Base-by-base conservation (phyloP, 2,329 filamentous ascomycete genomes). In the Exophiala spinifera region DNA sequence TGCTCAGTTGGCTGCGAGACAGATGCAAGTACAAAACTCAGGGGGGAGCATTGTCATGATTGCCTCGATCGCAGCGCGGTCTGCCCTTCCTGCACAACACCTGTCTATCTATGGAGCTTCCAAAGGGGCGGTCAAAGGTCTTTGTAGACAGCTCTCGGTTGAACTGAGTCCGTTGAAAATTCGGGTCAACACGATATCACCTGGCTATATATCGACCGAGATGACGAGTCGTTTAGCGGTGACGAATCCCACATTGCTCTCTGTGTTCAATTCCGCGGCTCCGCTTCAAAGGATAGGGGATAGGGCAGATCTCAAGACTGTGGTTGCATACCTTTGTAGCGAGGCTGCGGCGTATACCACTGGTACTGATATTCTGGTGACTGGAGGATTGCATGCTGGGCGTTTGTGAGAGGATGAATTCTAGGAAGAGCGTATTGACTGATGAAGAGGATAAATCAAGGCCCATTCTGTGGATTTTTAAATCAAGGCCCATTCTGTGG, bases 11-110 rank as follows among this genome's bases (percentile, higher is more conserved):
- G 77, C 76, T 1, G 77, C 76, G 0, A 71, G 74, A 54, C 72
- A 76, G 25, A 81, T 82, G 74, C 76, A 79, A 31, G 68, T 70
- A 1, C 80, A 77, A 57, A 72, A 72, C 1, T 79, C 77, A 0
- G 53, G 56, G 15, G 59, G 59, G 14, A 60, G 55, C n/a, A 61
- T 61, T 36, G 60, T 64, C 19, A 47, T 63, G 46, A 55, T 64
- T 19, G 60, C 55, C n/a, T 63, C 61, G n/a, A 57, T 64, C 20
- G 44, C 54, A 34, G 55, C 55, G 11, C 37, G 36, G 2, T 33
- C 51, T 14, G 47, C 50, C 1, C n/a, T 59, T 7, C 52, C 55
- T 34, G 19, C 46, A 1, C 87, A 63, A 31, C 53, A 46, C 21
- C 59, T 63, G n/a, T 60, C 59, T 14, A 58, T 55, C 23, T 64